Conservation (phyloP, 1,284 basidiomycete genomes). For the Laetiporus sulphureus region DNA sequence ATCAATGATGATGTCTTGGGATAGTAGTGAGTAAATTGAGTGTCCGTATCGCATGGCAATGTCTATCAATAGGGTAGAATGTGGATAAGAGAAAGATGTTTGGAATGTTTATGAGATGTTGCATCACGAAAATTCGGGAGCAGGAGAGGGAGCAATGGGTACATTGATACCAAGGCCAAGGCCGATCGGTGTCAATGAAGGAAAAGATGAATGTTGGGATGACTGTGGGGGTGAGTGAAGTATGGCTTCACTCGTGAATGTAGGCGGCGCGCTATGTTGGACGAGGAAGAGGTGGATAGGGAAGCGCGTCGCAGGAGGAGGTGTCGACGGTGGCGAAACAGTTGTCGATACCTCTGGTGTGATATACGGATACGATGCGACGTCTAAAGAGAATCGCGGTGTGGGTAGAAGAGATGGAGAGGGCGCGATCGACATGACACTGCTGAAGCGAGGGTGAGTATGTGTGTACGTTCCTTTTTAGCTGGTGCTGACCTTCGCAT, state of each 20-base stretch:
- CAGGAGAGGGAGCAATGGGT: not conserved
- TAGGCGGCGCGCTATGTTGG: not conserved
- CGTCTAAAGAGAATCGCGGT: not conserved
- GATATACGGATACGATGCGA: not conserved
- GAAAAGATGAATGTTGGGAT: not conserved
- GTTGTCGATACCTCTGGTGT: not conserved
- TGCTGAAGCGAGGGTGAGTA: not conserved
- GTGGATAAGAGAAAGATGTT: too few relatives aligned
- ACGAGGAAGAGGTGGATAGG: not conserved
- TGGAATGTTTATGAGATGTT: too few relatives aligned
- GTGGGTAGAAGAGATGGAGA: not conserved
- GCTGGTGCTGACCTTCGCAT: not conserved
- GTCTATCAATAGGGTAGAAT: too few relatives aligned
- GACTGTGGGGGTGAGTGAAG: not conserved
- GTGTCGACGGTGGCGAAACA: not conserved
- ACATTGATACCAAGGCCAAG: constrained; percentile 2
- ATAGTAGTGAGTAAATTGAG: too few relatives aligned
- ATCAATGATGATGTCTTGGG: too few relatives aligned
- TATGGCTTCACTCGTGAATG: not conserved
- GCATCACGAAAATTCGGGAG: too few relatives aligned
- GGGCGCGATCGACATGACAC: not conserved
- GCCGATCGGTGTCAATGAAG: not conserved
- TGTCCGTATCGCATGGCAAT: too few relatives aligned
- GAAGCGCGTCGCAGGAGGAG: not conserved
- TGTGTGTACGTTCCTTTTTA: too few relatives aligned